Conservation (phyloP, 805 yeast species). For the Cyberlindnera samutprakarnensis region DNA sequence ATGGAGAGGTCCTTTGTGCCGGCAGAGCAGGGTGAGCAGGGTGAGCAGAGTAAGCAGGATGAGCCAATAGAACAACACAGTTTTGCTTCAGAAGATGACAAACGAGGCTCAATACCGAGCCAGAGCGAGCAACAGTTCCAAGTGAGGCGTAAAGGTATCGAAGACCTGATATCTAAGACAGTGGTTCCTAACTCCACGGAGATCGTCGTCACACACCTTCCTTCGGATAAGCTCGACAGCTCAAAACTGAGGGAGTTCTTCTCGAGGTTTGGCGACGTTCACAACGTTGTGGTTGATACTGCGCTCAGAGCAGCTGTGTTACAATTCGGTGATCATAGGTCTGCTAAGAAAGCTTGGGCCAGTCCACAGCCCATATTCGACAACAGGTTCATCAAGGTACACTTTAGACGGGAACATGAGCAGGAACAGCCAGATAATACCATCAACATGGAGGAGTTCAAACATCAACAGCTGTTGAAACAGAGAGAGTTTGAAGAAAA, state of each 20-base stretch:
- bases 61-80: too few species aligned
- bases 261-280: constrained; percentile 33
- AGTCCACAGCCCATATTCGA: constrained; percentile 38
- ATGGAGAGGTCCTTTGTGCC: constrained; percentile 7
- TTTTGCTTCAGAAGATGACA: neutral
- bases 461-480: constrained; percentile 28
- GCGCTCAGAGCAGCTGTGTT: constrained; percentile 28
- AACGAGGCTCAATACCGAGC: neutral
- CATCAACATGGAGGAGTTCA: constrained; percentile 31
- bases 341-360: constrained; percentile 36
- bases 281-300: constrained; percentile 22
- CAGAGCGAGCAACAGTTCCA: constrained; percentile 5
- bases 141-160: constrained; percentile 4
- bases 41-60: neutral
- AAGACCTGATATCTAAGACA: constrained; percentile 2
- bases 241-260: constrained; percentile 27
- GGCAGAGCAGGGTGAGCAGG: constrained; percentile 5
- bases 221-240: constrained; percentile 33
- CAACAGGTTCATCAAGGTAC: constrained; percentile 42
- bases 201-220: constrained; percentile 35
- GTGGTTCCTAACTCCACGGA: constrained; percentile 10
- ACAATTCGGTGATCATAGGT: constrained; percentile 28
- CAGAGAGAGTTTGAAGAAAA: constrained; percentile 35
- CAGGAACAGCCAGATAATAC: constrained; percentile 2
- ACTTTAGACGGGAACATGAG: constrained; percentile 25